Conservation (phyloP, 2,329 filamentous ascomycete species). For the Colletotrichum endophyticum region DNA sequence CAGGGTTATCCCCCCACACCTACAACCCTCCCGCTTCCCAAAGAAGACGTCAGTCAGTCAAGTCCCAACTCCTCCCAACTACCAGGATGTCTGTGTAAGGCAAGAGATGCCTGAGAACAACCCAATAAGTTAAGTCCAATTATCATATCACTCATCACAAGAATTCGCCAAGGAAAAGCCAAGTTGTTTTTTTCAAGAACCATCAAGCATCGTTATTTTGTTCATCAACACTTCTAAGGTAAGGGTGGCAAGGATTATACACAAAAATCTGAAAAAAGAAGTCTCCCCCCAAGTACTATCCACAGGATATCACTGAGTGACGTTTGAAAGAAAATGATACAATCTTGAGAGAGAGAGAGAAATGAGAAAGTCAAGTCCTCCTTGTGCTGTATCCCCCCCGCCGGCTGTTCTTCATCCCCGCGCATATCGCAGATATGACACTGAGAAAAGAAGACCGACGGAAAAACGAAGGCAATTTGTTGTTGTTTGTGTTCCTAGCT, state of each 20-base stretch:
- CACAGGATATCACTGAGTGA: constrained; percentile 17
- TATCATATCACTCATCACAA: background rate
- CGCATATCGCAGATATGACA: background rate
- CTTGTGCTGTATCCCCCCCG: background rate
- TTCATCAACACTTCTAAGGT: background rate
- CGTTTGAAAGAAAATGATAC: background rate
- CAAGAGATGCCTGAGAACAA: background rate
- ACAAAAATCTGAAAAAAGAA: background rate
- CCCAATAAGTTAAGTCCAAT: background rate
- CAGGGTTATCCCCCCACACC: background rate
- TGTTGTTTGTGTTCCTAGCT: background rate
- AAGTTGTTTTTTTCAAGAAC: background rate
- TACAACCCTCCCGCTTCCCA: background rate
- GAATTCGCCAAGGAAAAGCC: background rate
- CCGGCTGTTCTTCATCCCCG: background rate
- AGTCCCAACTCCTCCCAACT: background rate
- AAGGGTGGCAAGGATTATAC: background rate
- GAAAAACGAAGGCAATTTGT: background rate
- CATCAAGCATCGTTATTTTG: constrained; percentile 17
- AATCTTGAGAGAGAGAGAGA: background rate
- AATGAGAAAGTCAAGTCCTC: background rate
- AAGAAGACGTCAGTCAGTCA: background rate
- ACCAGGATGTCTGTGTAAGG: background rate
- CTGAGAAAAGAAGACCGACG: background rate
- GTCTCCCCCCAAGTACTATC: background rate